phyloP scores from a whole-genome alignment of 345 rosid genomes.

The Erodium maritimum region DNA sequence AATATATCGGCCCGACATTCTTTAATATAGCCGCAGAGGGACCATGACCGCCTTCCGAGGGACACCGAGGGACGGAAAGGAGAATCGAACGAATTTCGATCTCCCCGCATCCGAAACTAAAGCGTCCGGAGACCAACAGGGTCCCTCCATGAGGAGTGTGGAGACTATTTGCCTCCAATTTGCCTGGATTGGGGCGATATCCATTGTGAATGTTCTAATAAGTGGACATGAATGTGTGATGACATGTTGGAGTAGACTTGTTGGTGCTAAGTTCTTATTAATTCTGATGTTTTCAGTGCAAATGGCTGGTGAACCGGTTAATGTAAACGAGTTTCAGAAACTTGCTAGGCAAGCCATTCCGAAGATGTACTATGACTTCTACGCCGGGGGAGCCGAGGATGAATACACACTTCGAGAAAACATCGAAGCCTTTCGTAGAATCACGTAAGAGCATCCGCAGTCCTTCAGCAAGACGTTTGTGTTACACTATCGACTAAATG shows the following conservation, averaged over 20 bases:
- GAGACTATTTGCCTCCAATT: neutral
- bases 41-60: too few species aligned
- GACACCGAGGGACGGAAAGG: too few species aligned
- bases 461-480: neutral
- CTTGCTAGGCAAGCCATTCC: slow-evolving; percentile 65
- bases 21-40: too few species aligned
- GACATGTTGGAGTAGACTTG: neutral
- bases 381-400: slow-evolving; percentile 70
- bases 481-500: neutral
- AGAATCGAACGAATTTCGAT: too few species aligned
- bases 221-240: neutral
- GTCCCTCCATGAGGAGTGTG: too few species aligned
- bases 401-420: slow-evolving; percentile 58
- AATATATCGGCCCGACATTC: too few species aligned
- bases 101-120: too few species aligned
- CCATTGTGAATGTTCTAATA: neutral
- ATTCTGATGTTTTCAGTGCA: neutral
- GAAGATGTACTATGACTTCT: slow-evolving; percentile 69
- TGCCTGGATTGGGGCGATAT: too few species aligned
- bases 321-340: slow-evolving; percentile 61
- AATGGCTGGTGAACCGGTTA: slow-evolving; percentile 55
- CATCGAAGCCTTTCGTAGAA: slow-evolving; percentile 51
- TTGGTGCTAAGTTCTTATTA: too few species aligned
- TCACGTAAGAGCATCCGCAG: slow-evolving; percentile 19
- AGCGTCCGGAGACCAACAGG: too few species aligned